Base-by-base conservation (phyloP, 1,139 yeast genomes). In the Yamadazyma taylorii region DNA sequence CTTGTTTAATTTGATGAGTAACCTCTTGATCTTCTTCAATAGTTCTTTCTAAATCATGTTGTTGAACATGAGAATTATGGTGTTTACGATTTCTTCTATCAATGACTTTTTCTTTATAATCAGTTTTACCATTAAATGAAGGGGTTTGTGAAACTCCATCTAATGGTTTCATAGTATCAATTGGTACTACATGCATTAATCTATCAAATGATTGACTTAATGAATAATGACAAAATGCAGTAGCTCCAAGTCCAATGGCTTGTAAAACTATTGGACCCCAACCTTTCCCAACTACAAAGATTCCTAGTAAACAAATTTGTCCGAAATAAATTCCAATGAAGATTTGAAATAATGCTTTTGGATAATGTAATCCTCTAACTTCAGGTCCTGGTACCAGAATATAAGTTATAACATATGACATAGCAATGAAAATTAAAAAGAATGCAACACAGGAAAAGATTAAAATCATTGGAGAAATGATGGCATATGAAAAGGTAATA, bases 181-280 rank as follows among this genome's bases (percentile, higher is more conserved):
- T 61, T 27, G 92, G 89, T 32, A 82, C 70, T 17, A 73, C 74
- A 1, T 56, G 53, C 43, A 82, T 54, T 55, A 89, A 67, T n/a
- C 75, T 73, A 39, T 71, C 79, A 56, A 87, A 87, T 0, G 96
- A 85, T 17, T 55, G 46, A 38, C 69, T 74, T 52, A 90, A 60
- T 42, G 77, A 70, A 24, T 78, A 30, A 55, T 92, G 96, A 39
- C 78, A 73, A 52, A 79, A 77, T 4, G 77, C 73, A 0, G 97
- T 88, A 45, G 75, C 69, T 12, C 69, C 78, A 12, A 88, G 53
- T 38, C 81, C 68, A 40, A 87, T 72, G 7, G 78, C 83, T 60
- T 85, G 88, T 37, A 92, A 65, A 12, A 78, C 90, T 47, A 90
- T 75, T 33, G 96, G 95, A 28, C 96, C 97, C 96, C 96, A 90